A percentile compares a stretch with the other conserved stretches of the same genome.
Evolutionary conservation across 176 grass and related monocot genomes (phyloP).

Genomic region (Neostapfia colusana): DNA sequence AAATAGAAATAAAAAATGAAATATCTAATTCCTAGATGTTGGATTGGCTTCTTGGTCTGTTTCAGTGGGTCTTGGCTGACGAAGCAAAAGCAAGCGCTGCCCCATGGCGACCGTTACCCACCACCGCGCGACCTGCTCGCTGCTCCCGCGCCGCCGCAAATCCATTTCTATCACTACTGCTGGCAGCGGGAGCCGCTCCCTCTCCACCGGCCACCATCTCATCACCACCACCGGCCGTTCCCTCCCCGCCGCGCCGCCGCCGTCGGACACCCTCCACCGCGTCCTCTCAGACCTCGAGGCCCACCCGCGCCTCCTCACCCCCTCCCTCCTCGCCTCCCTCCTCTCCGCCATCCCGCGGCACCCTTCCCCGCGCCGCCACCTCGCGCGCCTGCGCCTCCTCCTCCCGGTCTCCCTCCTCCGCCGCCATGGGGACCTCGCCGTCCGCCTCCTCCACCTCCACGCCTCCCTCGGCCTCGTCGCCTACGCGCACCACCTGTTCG

Average conservation of each 20-base stretch:
- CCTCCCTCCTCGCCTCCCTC: conserved; percentile 44
- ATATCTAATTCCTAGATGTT: no score
- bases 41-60: neutral
- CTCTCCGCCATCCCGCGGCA: conserved; percentile 38
- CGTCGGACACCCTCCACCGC: conserved; percentile 38
- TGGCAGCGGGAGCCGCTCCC: neutral
- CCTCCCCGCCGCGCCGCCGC: conserved; percentile 24
- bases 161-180: neutral
- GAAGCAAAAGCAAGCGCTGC: neutral
- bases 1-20: no score
- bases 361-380: conserved; percentile 6
- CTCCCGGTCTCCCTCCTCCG: conserved; percentile 52
- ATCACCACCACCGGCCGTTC: neutral
- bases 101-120: neutral
- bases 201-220: neutral
- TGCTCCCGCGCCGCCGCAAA: conserved; percentile 11
- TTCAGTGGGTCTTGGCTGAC: no score
- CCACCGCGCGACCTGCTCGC: neutral
- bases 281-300: conserved; percentile 58
- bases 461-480: conserved; percentile 51
- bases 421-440: conserved; percentile 30
- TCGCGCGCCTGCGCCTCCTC: conserved; percentile 2
- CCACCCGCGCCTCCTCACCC: conserved; percentile 38
- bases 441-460: conserved; percentile 46
- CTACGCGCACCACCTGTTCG: conserved; percentile 69